A percentile compares a stretch with the other conserved stretches of the same genome.
Conservation (phyloP, 768 basidiomycete species). For the Mycena alexandri region DNA sequence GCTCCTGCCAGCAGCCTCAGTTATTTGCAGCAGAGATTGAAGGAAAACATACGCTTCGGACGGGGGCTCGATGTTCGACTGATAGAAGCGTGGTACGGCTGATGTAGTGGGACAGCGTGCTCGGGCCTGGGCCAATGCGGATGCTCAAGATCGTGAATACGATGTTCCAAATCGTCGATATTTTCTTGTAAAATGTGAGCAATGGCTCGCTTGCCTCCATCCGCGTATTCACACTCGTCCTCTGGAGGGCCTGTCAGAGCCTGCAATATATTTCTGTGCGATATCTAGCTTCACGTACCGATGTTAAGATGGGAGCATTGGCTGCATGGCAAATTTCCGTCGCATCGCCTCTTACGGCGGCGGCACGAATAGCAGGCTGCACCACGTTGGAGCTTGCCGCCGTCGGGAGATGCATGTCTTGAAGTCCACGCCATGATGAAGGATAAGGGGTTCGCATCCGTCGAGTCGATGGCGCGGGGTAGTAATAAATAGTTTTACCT, state of each 20-base stretch:
- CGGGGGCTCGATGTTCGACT: background rate
- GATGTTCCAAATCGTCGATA: slow-evolving; percentile 16
- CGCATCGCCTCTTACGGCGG: slow-evolving; percentile 26
- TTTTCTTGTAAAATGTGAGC: slow-evolving; percentile 19
- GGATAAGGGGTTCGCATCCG: background rate
- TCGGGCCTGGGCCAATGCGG: background rate
- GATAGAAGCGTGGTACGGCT: slow-evolving; percentile 4
- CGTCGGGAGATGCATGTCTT: slow-evolving; percentile 7
- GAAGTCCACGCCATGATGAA: slow-evolving; percentile 18
- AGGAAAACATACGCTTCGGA: background rate
- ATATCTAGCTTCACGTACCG: too few species aligned
- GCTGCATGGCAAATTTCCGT: slow-evolving; percentile 26
- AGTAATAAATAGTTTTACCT: slow-evolving; percentile 1
- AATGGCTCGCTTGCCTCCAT: slow-evolving; percentile 10
- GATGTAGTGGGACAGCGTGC: slow-evolving; percentile 4
- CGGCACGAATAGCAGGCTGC: slow-evolving; percentile 27
- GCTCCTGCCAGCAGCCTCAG: background rate
- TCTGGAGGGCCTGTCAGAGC: background rate
- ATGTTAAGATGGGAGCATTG: slow-evolving; percentile 24
- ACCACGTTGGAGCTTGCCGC: slow-evolving; percentile 25
- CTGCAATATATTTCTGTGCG: too few species aligned
- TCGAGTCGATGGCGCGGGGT: background rate
- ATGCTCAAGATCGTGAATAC: slow-evolving; percentile 21
- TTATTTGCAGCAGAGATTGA: background rate
- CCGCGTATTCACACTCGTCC: slow-evolving; percentile 28